Base-by-base conservation (phyloP, 495 filamentous ascomycete genomes). In the Penicillium paxilli region DNA sequence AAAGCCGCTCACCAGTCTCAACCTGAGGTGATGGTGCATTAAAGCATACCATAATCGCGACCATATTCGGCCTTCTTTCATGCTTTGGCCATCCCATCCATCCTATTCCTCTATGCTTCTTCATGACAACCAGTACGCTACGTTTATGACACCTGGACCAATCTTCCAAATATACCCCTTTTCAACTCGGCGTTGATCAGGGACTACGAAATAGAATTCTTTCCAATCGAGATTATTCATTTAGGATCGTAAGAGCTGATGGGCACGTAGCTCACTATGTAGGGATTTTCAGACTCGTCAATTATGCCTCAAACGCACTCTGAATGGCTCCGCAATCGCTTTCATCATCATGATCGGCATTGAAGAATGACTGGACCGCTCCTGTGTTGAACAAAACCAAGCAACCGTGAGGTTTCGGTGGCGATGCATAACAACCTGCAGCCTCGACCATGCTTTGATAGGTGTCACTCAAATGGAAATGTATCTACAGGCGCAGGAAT, bases 1-100 rank as follows among this genome's bases (percentile, higher is more conserved):
- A 69, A 72, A 45, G 54, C 71, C 28, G 57, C 74, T 26, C 66
- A 69, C 47, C 73, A 73, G 46, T 60, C 69, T 26, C 74, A 78
- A 35, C 60, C 74, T 14, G 77, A 81, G 57, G 69, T 80, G 4
- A 80, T 81, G 80, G 80, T 79, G 35, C 80, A 82, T 66, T 82
- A 69, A 59, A 23, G 10, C 9, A 61, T 41, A 23, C 14, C 12
- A 9, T 41, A 9, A 21, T 16, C 38, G n/a, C 21, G 9, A 42
- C 40, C 25, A 22, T 11, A 38, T 5, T 14, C 17, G 21, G 16
- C 11, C 42, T 25, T 38, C 19, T 42, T 16, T 30, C 26, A 28
- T 41, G 21, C 16, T 47, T 56, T 47, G 28, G 28, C 49, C 17
- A 32, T 49, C 44, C n/a, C n/a, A n/a, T n/a, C n/a, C n/a, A n/a